A percentile compares a stretch with the other conserved stretches of the same genome.
Evolutionary conservation across 495 filamentous ascomycete genomes (phyloP).

Genomic region (Parmelia sp.): DNA sequence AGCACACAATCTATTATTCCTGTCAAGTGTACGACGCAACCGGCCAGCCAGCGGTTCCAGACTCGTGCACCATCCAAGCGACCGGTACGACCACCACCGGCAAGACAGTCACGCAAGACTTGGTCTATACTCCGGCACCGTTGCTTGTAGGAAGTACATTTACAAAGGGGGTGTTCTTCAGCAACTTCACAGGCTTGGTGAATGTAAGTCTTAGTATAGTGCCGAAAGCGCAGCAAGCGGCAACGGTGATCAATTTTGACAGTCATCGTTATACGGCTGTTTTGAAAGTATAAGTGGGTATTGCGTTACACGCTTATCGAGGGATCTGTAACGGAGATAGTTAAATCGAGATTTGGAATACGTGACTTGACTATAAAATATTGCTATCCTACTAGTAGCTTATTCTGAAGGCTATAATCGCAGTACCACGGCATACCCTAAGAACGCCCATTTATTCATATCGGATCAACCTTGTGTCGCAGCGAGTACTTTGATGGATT

Average conservation of each 20-base stretch:
- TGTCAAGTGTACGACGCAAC: conserved; percentile 11
- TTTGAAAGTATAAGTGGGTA: background rate
- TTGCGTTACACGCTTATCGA: too few relatives aligned
- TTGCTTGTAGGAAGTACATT: background rate
- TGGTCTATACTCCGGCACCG: background rate
- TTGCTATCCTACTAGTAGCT: too few relatives aligned
- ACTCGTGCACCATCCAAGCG: background rate
- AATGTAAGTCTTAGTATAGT: background rate
- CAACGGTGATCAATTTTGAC: background rate
- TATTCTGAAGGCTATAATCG: too few relatives aligned
- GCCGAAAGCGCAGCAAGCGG: background rate
- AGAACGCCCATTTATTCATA: too few relatives aligned
- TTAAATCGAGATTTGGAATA: too few relatives aligned
- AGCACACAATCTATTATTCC: conserved; percentile 4
- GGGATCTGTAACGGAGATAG: too few relatives aligned
- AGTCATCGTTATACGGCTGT: background rate
- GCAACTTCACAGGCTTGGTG: background rate
- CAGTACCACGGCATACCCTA: too few relatives aligned
- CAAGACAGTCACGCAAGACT: background rate
- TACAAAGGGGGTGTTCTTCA: background rate
- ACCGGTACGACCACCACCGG: background rate
- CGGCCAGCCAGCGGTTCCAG: background rate
- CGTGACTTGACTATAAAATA: too few relatives aligned
- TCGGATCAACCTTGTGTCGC: too few relatives aligned
- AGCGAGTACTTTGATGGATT: too few relatives aligned